These are phyloP conservation scores for Moricandia moricandioides DNA, from an alignment of 345 rosid species.

Conservation along the genomic window DNA sequence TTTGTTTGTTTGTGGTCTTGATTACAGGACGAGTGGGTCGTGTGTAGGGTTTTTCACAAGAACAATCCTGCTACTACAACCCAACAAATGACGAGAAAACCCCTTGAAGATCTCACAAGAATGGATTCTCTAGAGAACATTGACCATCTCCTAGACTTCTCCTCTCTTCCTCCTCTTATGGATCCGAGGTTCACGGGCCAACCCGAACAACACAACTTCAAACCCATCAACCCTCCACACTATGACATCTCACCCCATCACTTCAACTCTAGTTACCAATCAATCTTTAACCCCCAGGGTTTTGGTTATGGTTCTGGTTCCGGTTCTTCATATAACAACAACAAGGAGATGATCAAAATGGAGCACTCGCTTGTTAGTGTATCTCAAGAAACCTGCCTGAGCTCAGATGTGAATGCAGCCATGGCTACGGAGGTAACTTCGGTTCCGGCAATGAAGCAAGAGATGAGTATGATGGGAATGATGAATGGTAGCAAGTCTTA, in stretches of 20 bases:
- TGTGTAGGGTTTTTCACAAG: constrained; percentile 92
- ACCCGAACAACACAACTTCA: constrained; percentile 29
- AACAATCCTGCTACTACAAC: constrained; percentile 38
- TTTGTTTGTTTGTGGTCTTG: constrained; percentile 6
- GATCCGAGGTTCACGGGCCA: constrained; percentile 29
- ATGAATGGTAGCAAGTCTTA: constrained; percentile 34
- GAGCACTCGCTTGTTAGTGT: constrained; percentile 35
- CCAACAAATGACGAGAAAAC: constrained; percentile 30
- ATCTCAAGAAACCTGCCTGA: constrained; percentile 40
- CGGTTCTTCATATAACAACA: constrained; percentile 15
- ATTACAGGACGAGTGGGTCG: constrained; percentile 95
- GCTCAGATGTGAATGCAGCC: constrained; percentile 35
- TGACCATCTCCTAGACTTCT: constrained; percentile 37
- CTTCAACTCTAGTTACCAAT: constrained; percentile 20
- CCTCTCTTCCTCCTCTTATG: constrained; percentile 41
- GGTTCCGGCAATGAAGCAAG: constrained; percentile 32
- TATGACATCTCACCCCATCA: constrained; percentile 18
- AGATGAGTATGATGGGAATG: constrained; percentile 34
- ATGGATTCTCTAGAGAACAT: constrained; percentile 35
- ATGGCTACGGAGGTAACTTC: constrained; percentile 31
- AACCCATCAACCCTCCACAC: constrained; percentile 24
- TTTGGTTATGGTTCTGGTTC: constrained; percentile 22
- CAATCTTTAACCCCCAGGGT: constrained; percentile 25
- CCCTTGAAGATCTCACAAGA: constrained; percentile 33
- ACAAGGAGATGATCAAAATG: constrained; percentile 36